phyloP scores from a whole-genome alignment of 83 land plant genomes.

The Diphasiastrum complanatum region DNA sequence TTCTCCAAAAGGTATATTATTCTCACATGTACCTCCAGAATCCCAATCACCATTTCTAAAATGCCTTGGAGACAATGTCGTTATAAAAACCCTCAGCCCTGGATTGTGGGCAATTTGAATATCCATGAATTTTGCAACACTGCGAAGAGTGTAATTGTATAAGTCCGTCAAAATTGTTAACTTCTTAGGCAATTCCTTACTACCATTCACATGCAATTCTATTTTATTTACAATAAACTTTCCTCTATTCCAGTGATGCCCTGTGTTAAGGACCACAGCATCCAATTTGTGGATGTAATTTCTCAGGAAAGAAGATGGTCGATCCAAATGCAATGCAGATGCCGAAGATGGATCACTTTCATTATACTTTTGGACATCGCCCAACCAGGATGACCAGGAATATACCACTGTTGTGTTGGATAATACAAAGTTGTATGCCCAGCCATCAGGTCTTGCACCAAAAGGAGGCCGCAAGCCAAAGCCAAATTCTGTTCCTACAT shows the following conservation, averaged over 20 bases:
- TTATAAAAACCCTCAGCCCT: slow-evolving; percentile 40
- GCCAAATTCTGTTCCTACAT: slow-evolving; percentile 52
- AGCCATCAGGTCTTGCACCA: slow-evolving; percentile 65
- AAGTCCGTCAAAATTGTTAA: slow-evolving; percentile 34
- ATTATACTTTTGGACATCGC: slow-evolving; percentile 54
- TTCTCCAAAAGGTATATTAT: slow-evolving; percentile 28
- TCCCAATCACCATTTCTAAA: slow-evolving; percentile 82
- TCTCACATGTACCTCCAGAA: slow-evolving; percentile 73
- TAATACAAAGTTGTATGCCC: slow-evolving; percentile 57
- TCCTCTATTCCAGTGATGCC: slow-evolving; percentile 97
- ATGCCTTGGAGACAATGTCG: slow-evolving; percentile 70
- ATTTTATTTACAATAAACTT: slow-evolving; percentile 63
- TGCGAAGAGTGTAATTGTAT: slow-evolving; percentile 46
- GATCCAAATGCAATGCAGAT: slow-evolving; percentile 83
- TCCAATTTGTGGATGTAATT: slow-evolving; percentile 48
- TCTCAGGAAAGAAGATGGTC: slow-evolving; percentile 63
- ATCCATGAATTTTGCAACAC: slow-evolving; percentile 45
- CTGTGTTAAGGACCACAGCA: slow-evolving; percentile 79
- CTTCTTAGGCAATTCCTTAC: slow-evolving; percentile 21
- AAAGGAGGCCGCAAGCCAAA: slow-evolving; percentile 52
- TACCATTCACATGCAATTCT: slow-evolving; percentile 59
- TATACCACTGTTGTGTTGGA: slow-evolving; percentile 92
- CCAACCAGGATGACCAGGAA: slow-evolving; percentile 82
- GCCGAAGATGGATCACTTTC: slow-evolving; percentile 27
- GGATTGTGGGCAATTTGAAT: slow-evolving; percentile 34